Percentiles rank a stretch among this genome's conserved stretches.
These are phyloP conservation scores for Melaleuca quinquenervia DNA, from an alignment of 345 rosid species.

Conservation along the genomic window DNA sequence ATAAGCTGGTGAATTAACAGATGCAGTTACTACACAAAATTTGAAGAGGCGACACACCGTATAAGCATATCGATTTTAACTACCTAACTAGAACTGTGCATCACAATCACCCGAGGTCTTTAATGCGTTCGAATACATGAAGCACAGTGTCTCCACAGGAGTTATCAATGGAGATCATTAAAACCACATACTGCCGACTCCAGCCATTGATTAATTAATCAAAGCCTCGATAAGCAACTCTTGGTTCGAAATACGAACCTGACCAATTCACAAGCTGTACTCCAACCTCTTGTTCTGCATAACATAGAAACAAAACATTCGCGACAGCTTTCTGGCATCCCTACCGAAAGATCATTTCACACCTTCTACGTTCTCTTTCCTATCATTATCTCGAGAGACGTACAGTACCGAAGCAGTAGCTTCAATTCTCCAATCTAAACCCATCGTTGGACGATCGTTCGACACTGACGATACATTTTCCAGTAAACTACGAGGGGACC, in stretches of 20 bases:
- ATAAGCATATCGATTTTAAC: neutral
- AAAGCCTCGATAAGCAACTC: neutral
- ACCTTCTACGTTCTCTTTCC: neutral
- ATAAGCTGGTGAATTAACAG: neutral
- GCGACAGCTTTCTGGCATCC: neutral
- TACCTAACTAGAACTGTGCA: neutral
- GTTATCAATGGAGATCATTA: neutral
- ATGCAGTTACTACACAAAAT: neutral
- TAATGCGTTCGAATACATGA: neutral
- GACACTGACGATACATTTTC: neutral
- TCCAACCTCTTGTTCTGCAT: neutral
- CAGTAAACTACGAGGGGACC: neutral
- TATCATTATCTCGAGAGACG: neutral
- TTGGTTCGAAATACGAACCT: neutral
- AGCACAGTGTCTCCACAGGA: neutral
- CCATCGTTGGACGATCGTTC: neutral
- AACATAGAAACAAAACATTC: neutral
- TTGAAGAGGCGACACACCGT: neutral
- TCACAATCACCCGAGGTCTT: neutral
- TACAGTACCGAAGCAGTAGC: neutral
- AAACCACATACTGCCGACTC: neutral
- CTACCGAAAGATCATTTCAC: neutral
- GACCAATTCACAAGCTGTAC: too few species aligned
- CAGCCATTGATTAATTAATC: neutral
- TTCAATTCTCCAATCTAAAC: neutral